Percentiles rank a stretch among this genome's conserved stretches.
These are phyloP conservation scores for Amanita pseudoporphyria DNA, from an alignment of 768 basidiomycete genomes.

Conservation along the genomic window DNA sequence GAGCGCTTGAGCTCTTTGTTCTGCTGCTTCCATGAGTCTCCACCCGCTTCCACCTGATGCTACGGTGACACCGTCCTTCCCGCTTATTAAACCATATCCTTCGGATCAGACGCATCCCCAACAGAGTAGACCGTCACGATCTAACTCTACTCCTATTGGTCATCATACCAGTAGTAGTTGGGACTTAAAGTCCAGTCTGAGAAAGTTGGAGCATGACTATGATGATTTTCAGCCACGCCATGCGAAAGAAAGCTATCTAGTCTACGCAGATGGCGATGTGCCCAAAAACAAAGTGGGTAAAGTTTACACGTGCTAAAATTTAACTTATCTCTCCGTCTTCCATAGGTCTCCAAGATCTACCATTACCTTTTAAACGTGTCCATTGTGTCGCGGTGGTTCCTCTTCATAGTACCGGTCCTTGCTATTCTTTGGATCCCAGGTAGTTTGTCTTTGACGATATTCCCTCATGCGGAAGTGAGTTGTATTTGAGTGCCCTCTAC, in stretches of 20 bases:
- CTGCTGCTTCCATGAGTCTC: not conserved
- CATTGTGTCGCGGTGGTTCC: constrained; percentile 69
- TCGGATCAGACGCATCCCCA: too few species aligned
- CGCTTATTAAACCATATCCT: too few species aligned
- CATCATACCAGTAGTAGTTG: constrained; percentile 29
- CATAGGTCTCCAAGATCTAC: constrained; percentile 53
- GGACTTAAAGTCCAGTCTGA: constrained; percentile 40
- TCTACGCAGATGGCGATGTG: constrained; percentile 52
- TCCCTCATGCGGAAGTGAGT: constrained; percentile 42
- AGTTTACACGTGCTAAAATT: not conserved
- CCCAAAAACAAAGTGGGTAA: constrained; percentile 40
- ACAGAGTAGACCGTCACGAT: not conserved
- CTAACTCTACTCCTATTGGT: not conserved
- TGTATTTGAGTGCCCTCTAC: not conserved
- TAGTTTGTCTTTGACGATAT: constrained; percentile 48
- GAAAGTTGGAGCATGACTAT: constrained; percentile 44
- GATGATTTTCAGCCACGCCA: constrained; percentile 49
- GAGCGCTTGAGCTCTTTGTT: not conserved
- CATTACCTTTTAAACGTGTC: constrained; percentile 68
- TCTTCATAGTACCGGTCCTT: constrained; percentile 71
- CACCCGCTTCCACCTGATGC: not conserved
- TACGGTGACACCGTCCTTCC: not conserved
- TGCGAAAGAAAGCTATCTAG: constrained; percentile 39
- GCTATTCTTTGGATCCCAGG: constrained; percentile 64
- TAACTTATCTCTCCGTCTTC: not conserved